phyloP scores from a whole-genome alignment of 331 rosid species.

The Malus hybrid region DNA sequence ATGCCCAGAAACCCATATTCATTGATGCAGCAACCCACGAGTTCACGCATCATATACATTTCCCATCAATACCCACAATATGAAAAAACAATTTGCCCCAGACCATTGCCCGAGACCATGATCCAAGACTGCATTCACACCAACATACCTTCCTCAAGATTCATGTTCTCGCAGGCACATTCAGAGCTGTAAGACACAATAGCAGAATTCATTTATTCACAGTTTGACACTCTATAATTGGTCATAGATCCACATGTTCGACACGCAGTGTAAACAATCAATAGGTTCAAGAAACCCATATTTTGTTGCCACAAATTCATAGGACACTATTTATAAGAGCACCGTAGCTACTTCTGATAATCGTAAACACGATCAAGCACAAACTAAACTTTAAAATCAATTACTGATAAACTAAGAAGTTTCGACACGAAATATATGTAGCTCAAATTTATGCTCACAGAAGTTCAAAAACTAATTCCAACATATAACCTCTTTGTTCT shows the following conservation, averaged over 20 bases:
- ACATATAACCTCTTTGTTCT: background rate
- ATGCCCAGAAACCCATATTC: slow-evolving; percentile 29
- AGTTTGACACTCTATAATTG: slow-evolving; percentile 43
- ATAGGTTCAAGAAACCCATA: slow-evolving; percentile 18
- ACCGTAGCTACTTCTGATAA: background rate
- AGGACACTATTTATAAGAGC: background rate
- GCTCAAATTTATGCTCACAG: background rate
- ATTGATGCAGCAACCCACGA: slow-evolving; percentile 37
- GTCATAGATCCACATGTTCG: slow-evolving; percentile 51
- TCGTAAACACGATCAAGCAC: background rate
- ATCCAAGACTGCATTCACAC: slow-evolving; percentile 63
- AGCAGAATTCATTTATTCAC: slow-evolving; percentile 77
- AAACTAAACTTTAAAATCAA: background rate
- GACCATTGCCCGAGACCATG: slow-evolving; percentile 47
- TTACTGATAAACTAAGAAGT: background rate
- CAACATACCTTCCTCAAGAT: slow-evolving; percentile 86
- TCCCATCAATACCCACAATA: slow-evolving; percentile 39
- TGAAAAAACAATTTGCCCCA: slow-evolving; percentile 35
- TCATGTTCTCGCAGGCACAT: slow-evolving; percentile 82
- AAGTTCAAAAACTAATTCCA: background rate
- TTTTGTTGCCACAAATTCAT: slow-evolving; percentile 7
- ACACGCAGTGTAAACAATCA: slow-evolving; percentile 35
- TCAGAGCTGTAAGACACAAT: slow-evolving; percentile 94
- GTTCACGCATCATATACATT: slow-evolving; percentile 35
- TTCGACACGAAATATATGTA: background rate